Percentiles rank a stretch among this genome's conserved stretches.
phyloP scores from a whole-genome alignment of 179 eudicot genomes.

The Drosera spatulata region DNA sequence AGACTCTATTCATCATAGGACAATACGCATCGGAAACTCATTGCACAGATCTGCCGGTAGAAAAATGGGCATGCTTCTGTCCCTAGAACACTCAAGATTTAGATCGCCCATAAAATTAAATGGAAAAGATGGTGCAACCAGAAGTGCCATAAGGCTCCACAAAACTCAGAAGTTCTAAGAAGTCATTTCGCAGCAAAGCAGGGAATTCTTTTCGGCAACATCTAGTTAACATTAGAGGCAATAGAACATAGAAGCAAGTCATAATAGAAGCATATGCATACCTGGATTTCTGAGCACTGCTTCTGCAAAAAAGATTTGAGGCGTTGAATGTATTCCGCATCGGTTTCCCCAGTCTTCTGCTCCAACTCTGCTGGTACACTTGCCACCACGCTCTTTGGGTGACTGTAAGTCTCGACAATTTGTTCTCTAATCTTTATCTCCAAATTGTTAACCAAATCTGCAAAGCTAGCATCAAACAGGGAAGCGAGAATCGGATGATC shows the following conservation, averaged over 20 bases:
- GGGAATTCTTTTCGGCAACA: neutral
- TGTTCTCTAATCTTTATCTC: slow-evolving; percentile 71
- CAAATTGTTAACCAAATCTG: slow-evolving; percentile 41
- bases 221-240: neutral
- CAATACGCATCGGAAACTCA: no score
- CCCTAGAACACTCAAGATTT: no score
- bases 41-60: no score
- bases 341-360: slow-evolving; percentile 62
- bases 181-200: no score
- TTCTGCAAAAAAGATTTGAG: slow-evolving; percentile 70
- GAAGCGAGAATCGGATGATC: slow-evolving; percentile 72
- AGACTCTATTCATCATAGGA: no score
- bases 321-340: slow-evolving; percentile 62
- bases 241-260: neutral
- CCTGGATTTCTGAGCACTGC: slow-evolving; percentile 97
- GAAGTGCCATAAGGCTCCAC: no score
- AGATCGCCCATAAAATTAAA: no score
- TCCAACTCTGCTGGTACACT: slow-evolving; percentile 90
- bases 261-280: slow-evolving; percentile 10
- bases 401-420: slow-evolving; percentile 66
- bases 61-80: no score
- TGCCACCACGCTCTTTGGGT: slow-evolving; percentile 77
- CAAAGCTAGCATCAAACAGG: slow-evolving; percentile 59
- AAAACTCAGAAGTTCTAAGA: no score
- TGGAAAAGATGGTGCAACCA: no score